Base-by-base conservation (phyloP, 2,329 filamentous ascomycete species). In the Penicillium rolfsii region DNA sequence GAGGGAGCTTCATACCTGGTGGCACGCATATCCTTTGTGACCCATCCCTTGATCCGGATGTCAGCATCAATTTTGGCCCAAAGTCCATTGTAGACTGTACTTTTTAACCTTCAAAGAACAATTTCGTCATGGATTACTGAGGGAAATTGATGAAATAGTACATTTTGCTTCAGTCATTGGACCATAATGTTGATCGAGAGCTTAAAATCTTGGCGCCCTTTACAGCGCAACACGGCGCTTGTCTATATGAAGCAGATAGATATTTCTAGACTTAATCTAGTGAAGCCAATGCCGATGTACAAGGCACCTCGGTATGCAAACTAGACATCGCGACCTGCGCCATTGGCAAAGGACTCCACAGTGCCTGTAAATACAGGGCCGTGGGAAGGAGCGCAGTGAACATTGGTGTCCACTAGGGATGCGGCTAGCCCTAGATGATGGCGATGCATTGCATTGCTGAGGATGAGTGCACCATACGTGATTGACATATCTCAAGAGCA, bases 301-400 rank as follows among this genome's bases (percentile, higher is more conserved):
- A 74, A 65, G 3, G 77, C 78, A 2, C 74, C 73, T 4, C 77
- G 72, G 55, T 77, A 81, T 1, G 78, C 78, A 22, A 63, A 56
- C 46, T 81, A 57, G 1, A 66, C 52, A 54, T 79, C 71, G 9
- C 19, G 56, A 0, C 77, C 79, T 8, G 72, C 75, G 24, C 74
- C 54, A 52, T 79, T 77, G 45, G 82, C 73, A 50, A 83, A 71
- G 1, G 75, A 72, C 69, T 90, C 87, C 2, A 89, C 83, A 0
- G 87, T 89, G 0, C 87, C 87, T 0, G 88, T 88, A 50, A 91
- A 82, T 0, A 88, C 89, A 0, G 91, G 79, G 0, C 86, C 87
- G 1, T 90, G 74, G 0, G 86, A 86, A 43, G 91, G 89, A 56
- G 83, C 84, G 71, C 91, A 91, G 74, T 91, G 90, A 61, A 90